Evolutionary conservation across 2,329 filamentous ascomycete genomes (phyloP).

Genomic region (Penicillium sp.): DNA sequence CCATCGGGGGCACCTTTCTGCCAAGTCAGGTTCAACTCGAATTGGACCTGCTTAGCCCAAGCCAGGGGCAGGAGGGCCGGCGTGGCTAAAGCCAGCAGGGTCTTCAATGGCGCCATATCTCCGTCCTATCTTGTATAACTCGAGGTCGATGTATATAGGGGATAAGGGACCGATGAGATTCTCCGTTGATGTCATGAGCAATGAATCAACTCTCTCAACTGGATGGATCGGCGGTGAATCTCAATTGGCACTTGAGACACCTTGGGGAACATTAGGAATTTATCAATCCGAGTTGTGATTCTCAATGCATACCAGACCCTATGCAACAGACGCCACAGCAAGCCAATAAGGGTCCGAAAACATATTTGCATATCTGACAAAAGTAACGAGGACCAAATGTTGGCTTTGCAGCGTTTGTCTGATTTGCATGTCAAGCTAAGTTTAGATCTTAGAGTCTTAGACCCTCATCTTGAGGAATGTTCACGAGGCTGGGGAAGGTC

Average conservation of each 20-base stretch:
- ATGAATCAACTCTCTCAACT: not conserved
- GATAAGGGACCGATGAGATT: not conserved
- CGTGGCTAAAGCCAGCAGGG: constrained; percentile 19
- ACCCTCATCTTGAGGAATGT: constrained; percentile 5
- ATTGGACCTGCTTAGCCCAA: constrained; percentile 29
- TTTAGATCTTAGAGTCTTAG: not conserved
- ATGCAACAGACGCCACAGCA: constrained; percentile 1
- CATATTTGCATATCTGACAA: constrained; percentile 23
- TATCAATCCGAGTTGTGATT: constrained; percentile 8
- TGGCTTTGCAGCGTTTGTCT: constrained; percentile 1
- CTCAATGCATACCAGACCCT: constrained; percentile 4
- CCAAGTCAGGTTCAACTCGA: constrained; percentile 43
- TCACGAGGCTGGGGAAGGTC: constrained; percentile 11
- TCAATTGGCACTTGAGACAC: not conserved
- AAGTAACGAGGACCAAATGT: constrained; percentile 2
- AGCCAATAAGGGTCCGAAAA: constrained; percentile 8
- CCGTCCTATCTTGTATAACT: not conserved
- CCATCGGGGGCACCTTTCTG: constrained; percentile 42
- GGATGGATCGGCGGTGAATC: not conserved
- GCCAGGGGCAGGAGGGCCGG: constrained; percentile 20
- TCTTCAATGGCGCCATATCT: constrained; percentile 26
- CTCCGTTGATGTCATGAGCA: not conserved
- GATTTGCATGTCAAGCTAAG: constrained; percentile 7
- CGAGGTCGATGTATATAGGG: not conserved
- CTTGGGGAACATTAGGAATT: constrained; percentile 5